A percentile compares a stretch with the other conserved stretches of the same genome.
Conservation (phyloP, 257 asterid species). For the Striga asiatica region DNA sequence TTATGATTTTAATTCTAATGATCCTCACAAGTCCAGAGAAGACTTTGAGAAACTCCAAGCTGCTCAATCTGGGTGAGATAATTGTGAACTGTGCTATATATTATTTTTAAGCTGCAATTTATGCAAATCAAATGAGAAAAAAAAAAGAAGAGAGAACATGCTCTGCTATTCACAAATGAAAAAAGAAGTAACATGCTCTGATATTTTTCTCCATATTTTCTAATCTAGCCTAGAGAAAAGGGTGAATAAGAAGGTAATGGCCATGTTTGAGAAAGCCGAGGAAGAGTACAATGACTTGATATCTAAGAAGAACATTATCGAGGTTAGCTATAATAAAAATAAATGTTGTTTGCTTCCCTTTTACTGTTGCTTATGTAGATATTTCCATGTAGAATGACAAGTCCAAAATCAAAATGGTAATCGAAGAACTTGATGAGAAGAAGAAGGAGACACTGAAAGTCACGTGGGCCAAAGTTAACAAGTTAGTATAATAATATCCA, state of each 20-base stretch:
- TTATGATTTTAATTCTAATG: slow-evolving; percentile 76
- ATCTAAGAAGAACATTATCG: slow-evolving; percentile 86
- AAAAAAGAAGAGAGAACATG: too few species aligned
- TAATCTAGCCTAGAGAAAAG: slow-evolving; percentile 85
- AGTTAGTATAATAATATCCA: slow-evolving; percentile 36
- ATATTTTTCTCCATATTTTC: slow-evolving; percentile 16
- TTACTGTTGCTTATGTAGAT: slow-evolving; percentile 17
- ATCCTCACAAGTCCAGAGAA: slow-evolving; percentile 61
- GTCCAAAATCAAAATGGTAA: slow-evolving; percentile 84
- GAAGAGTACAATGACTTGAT: slow-evolving; percentile 89
- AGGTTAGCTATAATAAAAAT: slow-evolving; percentile 46
- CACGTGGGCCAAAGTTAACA: slow-evolving; percentile 94
- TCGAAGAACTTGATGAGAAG: slow-evolving; percentile 98
- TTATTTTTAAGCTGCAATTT: neutral
- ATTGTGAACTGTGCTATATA: slow-evolving; percentile 8
- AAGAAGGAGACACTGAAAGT: slow-evolving; percentile 93
- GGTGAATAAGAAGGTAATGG: slow-evolving; percentile 92
- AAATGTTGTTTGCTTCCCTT: slow-evolving; percentile 3
- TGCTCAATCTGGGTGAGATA: slow-evolving; percentile 75
- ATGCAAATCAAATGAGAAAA: neutral
- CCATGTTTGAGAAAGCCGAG: slow-evolving; percentile 99
- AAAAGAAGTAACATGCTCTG: too few species aligned
- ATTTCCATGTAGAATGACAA: slow-evolving; percentile 64
- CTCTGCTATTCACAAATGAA: too few species aligned
- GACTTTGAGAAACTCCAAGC: slow-evolving; percentile 72